These are phyloP conservation scores for Neurospora sp. DNA, from an alignment of 495 filamentous ascomycete species.

Conservation along the genomic window DNA sequence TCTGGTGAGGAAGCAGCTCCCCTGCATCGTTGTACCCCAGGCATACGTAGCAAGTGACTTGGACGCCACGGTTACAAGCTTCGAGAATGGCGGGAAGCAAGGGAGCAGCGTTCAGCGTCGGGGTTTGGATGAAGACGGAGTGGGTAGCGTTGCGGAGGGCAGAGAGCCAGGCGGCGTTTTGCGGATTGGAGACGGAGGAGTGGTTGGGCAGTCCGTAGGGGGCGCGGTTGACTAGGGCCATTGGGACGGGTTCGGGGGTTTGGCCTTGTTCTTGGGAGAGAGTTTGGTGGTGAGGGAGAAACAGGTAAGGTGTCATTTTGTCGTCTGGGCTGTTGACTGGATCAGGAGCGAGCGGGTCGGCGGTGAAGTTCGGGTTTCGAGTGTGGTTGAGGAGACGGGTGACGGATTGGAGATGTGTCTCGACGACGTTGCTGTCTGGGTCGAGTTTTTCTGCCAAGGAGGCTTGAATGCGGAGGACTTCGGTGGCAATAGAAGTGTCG, in stretches of 20 bases:
- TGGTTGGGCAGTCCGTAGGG: conserved; percentile 56
- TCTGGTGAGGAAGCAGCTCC: conserved; percentile 63
- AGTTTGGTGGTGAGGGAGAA: background rate
- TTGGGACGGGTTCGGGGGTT: conserved; percentile 49
- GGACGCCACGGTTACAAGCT: conserved; percentile 55
- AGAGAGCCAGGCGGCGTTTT: conserved; percentile 63
- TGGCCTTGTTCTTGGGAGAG: conserved; percentile 24
- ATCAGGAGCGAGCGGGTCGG: conserved; percentile 38
- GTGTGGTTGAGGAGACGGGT: conserved; percentile 57
- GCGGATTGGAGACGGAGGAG: conserved; percentile 49
- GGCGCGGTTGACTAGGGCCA: conserved; percentile 58
- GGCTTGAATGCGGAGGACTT: conserved; percentile 50
- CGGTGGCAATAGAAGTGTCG: conserved; percentile 46
- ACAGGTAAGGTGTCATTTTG: conserved; percentile 54
- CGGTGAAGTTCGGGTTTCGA: conserved; percentile 38
- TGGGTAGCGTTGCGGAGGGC: conserved; percentile 51
- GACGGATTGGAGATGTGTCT: conserved; percentile 45
- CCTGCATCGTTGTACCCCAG: conserved; percentile 73
- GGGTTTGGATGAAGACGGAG: conserved; percentile 63
- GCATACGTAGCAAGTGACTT: conserved; percentile 59
- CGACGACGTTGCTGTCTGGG: conserved; percentile 7
- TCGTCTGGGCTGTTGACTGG: conserved; percentile 27
- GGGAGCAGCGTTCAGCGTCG: conserved; percentile 63
- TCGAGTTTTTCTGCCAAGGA: conserved; percentile 33
- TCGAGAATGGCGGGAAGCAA: conserved; percentile 50